These are phyloP conservation scores for Hypoxylon sp. DNA, from an alignment of 2,329 filamentous ascomycete genomes.

Conservation along the genomic window DNA sequence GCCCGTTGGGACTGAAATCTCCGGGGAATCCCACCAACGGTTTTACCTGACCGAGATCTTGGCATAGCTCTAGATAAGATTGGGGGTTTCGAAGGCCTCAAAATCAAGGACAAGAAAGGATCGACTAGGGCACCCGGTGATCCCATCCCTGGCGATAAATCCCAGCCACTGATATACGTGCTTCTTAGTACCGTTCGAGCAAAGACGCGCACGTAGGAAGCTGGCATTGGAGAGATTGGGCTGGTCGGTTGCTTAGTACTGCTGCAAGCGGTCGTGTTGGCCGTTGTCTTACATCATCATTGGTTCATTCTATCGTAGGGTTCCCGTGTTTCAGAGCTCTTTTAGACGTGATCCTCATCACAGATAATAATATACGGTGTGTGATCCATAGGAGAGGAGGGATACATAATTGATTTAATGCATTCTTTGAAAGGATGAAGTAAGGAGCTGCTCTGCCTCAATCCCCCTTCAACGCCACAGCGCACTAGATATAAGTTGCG, in stretches of 20 bases:
- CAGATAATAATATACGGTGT: slow-evolving; percentile 7
- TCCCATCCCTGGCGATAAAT: slow-evolving; percentile 4
- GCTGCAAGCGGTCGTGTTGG: slow-evolving; percentile 19
- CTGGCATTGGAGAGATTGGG: slow-evolving; percentile 23
- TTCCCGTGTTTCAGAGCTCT: slow-evolving; percentile 34
- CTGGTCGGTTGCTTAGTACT: slow-evolving; percentile 1
- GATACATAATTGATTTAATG: slow-evolving; percentile 17
- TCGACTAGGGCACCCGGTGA: slow-evolving; percentile 29
- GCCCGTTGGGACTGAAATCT: slow-evolving; percentile 33
- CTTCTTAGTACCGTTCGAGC: neutral
- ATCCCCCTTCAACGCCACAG: slow-evolving; percentile 7
- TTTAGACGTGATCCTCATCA: slow-evolving; percentile 22
- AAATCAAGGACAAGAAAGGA: slow-evolving; percentile 32
- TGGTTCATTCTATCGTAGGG: slow-evolving; percentile 32
- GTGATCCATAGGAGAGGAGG: slow-evolving; percentile 6
- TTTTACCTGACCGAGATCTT: slow-evolving; percentile 21
- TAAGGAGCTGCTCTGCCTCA: slow-evolving; percentile 2
- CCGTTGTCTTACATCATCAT: slow-evolving; percentile 29
- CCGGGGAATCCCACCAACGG: slow-evolving; percentile 34
- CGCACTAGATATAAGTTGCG: neutral
- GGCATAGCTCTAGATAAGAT: slow-evolving; percentile 34
- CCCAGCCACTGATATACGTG: neutral
- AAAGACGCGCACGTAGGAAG: slow-evolving; percentile 24
- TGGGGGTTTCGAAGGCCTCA: slow-evolving; percentile 14
- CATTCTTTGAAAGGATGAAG: slow-evolving; percentile 20